Percentiles rank a stretch among this genome's conserved stretches.
Conservation (phyloP, 805 yeast species). For the Kazachstania martiniae region DNA sequence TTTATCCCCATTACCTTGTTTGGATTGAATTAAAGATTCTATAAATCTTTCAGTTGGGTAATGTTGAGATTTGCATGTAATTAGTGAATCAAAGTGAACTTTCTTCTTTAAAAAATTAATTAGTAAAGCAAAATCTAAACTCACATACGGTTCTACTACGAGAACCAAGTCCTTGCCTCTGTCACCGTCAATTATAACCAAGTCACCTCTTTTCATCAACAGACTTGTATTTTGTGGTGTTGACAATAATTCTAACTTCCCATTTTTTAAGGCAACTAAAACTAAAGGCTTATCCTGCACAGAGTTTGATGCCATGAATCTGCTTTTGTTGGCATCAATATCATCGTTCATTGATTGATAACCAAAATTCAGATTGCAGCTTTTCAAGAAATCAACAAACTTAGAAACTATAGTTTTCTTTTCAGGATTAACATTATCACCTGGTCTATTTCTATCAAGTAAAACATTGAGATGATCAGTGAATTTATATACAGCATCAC, state of each 20-base stretch:
- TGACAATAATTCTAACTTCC: slow-evolving; percentile 59
- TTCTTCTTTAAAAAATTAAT: slow-evolving; percentile 66
- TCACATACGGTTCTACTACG: slow-evolving; percentile 55
- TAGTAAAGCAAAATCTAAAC: slow-evolving; percentile 54
- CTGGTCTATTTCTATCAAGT: slow-evolving; percentile 4
- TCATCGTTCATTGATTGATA: background rate
- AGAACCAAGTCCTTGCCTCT: slow-evolving; percentile 72
- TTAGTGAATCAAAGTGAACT: slow-evolving; percentile 39
- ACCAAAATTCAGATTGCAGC: slow-evolving; percentile 32
- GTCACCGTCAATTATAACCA: slow-evolving; percentile 75
- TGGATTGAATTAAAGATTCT: slow-evolving; percentile 18
- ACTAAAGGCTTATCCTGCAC: slow-evolving; percentile 26
- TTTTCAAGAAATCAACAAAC: slow-evolving; percentile 30
- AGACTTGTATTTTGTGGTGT: slow-evolving; percentile 57
- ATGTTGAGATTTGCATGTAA: slow-evolving; percentile 24
- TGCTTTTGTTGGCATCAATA: background rate
- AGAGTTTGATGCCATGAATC: too few species aligned
- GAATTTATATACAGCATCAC: slow-evolving; percentile 30
- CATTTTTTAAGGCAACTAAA: slow-evolving; percentile 48
- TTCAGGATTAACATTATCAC: slow-evolving; percentile 7
- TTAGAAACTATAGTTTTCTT: slow-evolving; percentile 9
- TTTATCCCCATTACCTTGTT: slow-evolving; percentile 16
- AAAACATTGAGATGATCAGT: slow-evolving; percentile 27
- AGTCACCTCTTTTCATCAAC: slow-evolving; percentile 45
- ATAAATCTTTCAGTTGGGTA: slow-evolving; percentile 20